phyloP scores from a whole-genome alignment of 1,284 basidiomycete species.

The Ganoderma lucidum region DNA sequence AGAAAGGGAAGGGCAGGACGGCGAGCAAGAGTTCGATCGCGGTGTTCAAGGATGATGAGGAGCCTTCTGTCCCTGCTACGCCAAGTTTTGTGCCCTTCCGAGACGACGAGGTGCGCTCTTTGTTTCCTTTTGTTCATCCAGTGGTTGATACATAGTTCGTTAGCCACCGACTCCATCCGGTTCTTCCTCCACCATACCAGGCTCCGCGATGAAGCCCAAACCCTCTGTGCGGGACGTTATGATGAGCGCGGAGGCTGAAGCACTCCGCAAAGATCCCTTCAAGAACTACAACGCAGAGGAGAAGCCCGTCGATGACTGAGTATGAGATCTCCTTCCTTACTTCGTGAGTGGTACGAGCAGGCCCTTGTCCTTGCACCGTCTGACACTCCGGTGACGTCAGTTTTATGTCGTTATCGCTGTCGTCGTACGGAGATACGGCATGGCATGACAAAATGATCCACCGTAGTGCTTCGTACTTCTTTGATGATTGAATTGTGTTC shows the following conservation, averaged over 20 bases:
- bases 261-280: conserved; percentile 76
- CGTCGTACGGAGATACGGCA: too few species aligned
- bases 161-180: conserved; percentile 35
- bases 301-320: conserved; percentile 33
- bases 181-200: conserved; percentile 40
- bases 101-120: conserved; percentile 47
- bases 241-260: conserved; percentile 68
- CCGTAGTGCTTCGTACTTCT: background rate
- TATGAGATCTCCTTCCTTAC: too few species aligned
- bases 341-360: too few species aligned
- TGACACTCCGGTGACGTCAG: too few species aligned
- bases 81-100: conserved; percentile 72
- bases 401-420: too few species aligned
- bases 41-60: conserved; percentile 40
- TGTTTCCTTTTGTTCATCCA: background rate
- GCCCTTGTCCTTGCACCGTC: too few species aligned
- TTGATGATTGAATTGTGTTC: background rate
- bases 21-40: conserved; percentile 31
- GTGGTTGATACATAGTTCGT: background rate
- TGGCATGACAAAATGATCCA: too few species aligned
- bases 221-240: conserved; percentile 46
- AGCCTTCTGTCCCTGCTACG: conserved; percentile 47
- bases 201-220: conserved; percentile 70
- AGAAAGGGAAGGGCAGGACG: conserved; percentile 36
- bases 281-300: conserved; percentile 66